A percentile compares a stretch with the other conserved stretches of the same genome.
phyloP scores from a whole-genome alignment of 2,329 filamentous ascomycete genomes.

The Fusarium mangiferae region DNA sequence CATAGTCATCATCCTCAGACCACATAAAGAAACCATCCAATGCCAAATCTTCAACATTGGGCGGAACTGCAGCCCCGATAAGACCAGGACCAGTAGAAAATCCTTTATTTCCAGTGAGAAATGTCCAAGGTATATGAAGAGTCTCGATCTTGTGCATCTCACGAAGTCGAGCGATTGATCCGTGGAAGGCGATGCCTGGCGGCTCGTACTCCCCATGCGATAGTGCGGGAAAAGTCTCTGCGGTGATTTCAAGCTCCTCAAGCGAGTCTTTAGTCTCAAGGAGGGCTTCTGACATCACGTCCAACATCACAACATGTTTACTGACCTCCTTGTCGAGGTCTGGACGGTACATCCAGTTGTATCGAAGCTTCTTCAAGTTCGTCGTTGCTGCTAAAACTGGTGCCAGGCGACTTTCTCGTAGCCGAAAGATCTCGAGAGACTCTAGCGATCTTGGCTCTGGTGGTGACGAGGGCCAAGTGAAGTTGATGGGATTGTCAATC shows the following conservation, averaged over 20 bases:
- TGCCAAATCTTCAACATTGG: neutral
- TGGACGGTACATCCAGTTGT: conserved; percentile 11
- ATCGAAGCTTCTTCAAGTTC: neutral
- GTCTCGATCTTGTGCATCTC: neutral
- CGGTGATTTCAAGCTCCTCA: neutral
- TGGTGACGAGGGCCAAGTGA: conserved; percentile 1
- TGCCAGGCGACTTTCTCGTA: conserved; percentile 12
- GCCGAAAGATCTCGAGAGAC: conserved; percentile 4
- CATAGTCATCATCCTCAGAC: neutral
- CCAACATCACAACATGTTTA: neutral
- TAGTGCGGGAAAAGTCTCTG: rapidly evolving
- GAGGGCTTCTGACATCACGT: neutral
- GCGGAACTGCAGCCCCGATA: neutral
- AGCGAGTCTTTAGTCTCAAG: neutral
- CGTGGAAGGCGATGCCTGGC: neutral
- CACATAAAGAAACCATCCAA: neutral
- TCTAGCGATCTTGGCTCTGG: neutral
- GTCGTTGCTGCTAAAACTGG: neutral
- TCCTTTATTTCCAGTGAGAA: neutral
- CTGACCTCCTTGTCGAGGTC: conserved; percentile 1
- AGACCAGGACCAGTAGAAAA: rapidly evolving
- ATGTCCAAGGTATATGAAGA: neutral
- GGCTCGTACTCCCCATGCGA: neutral
- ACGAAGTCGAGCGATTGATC: neutral
- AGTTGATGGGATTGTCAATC: conserved; percentile 13